Evolutionary conservation across 768 basidiomycete genomes (phyloP), one percentile per base, ranked within the genome.

Genomic region (Tricholoma flavovirens): DNA sequence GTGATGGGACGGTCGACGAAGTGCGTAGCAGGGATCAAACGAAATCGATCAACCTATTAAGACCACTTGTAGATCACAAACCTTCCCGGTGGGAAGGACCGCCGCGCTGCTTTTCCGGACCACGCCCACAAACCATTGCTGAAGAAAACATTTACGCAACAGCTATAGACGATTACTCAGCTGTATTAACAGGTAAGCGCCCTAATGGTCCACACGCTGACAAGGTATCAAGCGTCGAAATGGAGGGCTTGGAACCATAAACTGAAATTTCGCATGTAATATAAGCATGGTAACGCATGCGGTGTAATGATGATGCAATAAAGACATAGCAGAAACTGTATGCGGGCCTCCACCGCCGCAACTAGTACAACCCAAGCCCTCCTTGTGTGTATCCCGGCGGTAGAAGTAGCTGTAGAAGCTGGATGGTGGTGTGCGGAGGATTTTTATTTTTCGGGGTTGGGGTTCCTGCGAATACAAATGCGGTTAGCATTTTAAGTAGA

Each of bases 371-470:
- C 56, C 40, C 50, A 53, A 52, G 51, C 42, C 45, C 57, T 36
- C 55, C 54, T 42, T 51, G 50, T 46, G 24, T 54, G 49, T 38
- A 36, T 46, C 19, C 40, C 42, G 51, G 7, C 32, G 48, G 22
- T 49, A 51, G 46, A 24, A 36, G 38, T 56, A 51, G 42, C 32
- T 36, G 46, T 53, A 36, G 24, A 26, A 19, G 35, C 21, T n/a
- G 38, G 14, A 32, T 14, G 38, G 12, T 22, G 12, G 12, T 22
- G 12, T 35, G 35, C 24, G 24, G 24, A 26, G 19, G 48, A 38
- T 61, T 53, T 66, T 70, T 80, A 83, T 69, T 83, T 83, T 75
- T 83, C 82, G 62, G 83, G 81, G 73, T 83, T 83, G 67, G 80
- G 76, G 73, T 84, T 84, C 83, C 83, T 84, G 64, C 30, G 49